Base-by-base conservation (phyloP, 345 rosid genomes). In the Camelina laxa region DNA sequence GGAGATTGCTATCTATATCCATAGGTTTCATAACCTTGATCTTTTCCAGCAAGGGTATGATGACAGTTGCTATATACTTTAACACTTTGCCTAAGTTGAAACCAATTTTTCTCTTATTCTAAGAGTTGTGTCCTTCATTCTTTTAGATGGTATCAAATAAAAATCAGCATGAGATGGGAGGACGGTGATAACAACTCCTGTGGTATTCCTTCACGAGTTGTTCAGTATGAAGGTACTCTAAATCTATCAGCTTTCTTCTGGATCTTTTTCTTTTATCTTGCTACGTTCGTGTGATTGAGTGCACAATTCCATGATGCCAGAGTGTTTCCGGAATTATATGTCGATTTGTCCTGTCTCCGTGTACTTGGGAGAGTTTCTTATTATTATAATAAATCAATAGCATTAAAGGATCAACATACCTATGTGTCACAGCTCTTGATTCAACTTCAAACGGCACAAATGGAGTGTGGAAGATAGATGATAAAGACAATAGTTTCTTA, bases 381-480 rank as follows among this genome's bases (percentile, higher is more conserved):
- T 24, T 44, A 44, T 48, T 49, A 38, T 24, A 39, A 5, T 74
- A 4, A 31, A 3, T 39, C 12, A 10, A 11, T 39, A 39, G 4
- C 9, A 4, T 54, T 19, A 16, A 59, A 39, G 68, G 66, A 67
- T 66, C 56, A 15, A 60, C 68, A 14, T 54, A 22, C 60, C 9
- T 81, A 58, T 79, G 75, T 69, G 65, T 47, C 70, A 77, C 86
- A 90, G 98, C 86, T 81, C 89, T 89, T 65, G 89, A 86, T 75
- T 61, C 87, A 45, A 89, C 86, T 77, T 77, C 85, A 63, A 91
- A 84, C 66, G 90, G 84, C 21, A 50, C 78, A 30, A 58, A 68
- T 84, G 99, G 92, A 58, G 83, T 87, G 72, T 96, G 99, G 99
- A 90, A 82, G 85, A 92, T 95, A 57, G 87, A 92, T 84, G 97